Conservation (phyloP, 2,329 filamentous ascomycete species). For the Sporothrix pallida region DNA sequence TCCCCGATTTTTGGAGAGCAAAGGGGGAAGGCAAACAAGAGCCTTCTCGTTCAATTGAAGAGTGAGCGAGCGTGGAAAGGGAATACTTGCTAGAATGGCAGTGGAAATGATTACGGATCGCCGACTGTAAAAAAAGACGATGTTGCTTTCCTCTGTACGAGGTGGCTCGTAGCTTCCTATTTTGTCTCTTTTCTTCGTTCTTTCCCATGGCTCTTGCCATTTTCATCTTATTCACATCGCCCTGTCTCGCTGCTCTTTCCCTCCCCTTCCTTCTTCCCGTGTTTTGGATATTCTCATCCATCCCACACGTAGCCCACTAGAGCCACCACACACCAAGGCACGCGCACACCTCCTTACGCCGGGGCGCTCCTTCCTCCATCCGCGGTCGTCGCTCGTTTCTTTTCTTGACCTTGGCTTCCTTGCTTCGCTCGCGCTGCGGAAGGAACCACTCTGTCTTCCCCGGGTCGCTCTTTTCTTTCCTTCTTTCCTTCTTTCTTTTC, state of each 20-base stretch:
- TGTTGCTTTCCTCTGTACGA: constrained; percentile 7
- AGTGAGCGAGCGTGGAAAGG: neutral
- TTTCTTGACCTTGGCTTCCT: constrained; percentile 19
- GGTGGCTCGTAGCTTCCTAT: constrained; percentile 15
- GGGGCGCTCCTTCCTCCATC: constrained; percentile 18
- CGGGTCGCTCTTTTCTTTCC: constrained; percentile 29
- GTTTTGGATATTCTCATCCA: constrained; percentile 26
- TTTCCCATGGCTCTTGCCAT: neutral
- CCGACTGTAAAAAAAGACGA: constrained; percentile 10
- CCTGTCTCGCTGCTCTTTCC: constrained; percentile 16
- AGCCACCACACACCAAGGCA: constrained; percentile 8
- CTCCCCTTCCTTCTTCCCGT: constrained; percentile 25
- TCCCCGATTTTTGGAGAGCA: constrained; percentile 17
- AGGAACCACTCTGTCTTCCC: constrained; percentile 20
- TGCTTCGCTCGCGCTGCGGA: constrained; percentile 20
- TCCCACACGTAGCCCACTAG: constrained; percentile 8
- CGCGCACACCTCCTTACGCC: constrained; percentile 26
- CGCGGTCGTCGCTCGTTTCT: constrained; percentile 4
- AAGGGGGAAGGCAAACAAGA: constrained; percentile 8
- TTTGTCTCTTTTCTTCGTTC: neutral
- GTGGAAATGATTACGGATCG: neutral
- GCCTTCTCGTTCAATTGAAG: neutral
- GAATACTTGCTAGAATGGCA: neutral
- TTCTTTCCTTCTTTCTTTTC: constrained; percentile 27
- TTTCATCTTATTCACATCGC: constrained; percentile 6